phyloP scores from a whole-genome alignment of 768 basidiomycete species.

The Pleurotus citrinopileatus region DNA sequence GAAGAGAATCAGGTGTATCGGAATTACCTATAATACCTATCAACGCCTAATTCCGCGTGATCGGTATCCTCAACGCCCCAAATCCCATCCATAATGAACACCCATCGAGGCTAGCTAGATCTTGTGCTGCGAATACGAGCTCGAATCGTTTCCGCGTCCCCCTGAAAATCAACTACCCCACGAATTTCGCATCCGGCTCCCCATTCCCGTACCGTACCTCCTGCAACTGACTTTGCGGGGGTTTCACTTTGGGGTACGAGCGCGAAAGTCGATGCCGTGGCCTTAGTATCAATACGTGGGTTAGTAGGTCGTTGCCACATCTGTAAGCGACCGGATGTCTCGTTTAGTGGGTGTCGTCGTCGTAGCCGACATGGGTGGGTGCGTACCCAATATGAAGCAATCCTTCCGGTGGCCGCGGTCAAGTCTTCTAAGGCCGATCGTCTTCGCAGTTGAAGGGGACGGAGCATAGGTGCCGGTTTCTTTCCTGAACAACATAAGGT shows the following conservation, averaged over 20 bases:
- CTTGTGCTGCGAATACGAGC: slow-evolving; percentile 79
- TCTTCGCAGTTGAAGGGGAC: slow-evolving; percentile 46
- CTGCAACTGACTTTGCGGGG: no score
- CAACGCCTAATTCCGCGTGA: slow-evolving; percentile 91
- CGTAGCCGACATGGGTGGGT: neutral
- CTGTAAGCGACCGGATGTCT: slow-evolving; percentile 31
- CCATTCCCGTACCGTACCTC: slow-evolving; percentile 28
- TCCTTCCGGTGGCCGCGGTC: slow-evolving; percentile 80
- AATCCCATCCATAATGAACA: slow-evolving; percentile 75
- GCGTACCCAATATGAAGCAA: slow-evolving; percentile 87
- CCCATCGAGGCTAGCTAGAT: slow-evolving; percentile 82
- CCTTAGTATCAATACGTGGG: slow-evolving; percentile 90
- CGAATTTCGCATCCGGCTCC: slow-evolving; percentile 22
- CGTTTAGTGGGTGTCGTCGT: neutral
- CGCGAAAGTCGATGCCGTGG: slow-evolving; percentile 81
- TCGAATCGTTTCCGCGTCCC: slow-evolving; percentile 55
- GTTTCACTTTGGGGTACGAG: slow-evolving; percentile 84
- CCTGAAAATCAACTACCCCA: slow-evolving; percentile 55
- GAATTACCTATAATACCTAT: no score
- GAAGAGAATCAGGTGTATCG: no score
- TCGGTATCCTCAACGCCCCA: slow-evolving; percentile 90
- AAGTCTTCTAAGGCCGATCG: no score
- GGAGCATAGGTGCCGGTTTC: slow-evolving; percentile 54
- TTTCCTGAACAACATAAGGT: slow-evolving; percentile 90
- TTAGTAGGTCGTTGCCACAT: slow-evolving; percentile 91